Base-by-base conservation (phyloP, 2,329 filamentous ascomycete species). In the Fusarium praegraminearum region DNA sequence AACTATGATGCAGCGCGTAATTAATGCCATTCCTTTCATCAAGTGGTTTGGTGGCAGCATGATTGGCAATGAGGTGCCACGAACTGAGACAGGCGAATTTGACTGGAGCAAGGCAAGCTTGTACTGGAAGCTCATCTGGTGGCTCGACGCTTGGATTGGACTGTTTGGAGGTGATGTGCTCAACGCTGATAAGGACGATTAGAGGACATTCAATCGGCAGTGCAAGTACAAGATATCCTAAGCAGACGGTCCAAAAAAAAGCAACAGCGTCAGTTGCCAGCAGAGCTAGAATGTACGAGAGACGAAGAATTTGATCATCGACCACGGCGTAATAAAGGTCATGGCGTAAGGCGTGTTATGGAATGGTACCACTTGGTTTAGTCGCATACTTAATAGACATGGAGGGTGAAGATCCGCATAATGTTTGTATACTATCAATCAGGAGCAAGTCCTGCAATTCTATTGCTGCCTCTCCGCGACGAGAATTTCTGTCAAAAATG, bases 61-160 rank as follows among this genome's bases (percentile, higher is more conserved):
- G 78, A 94, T 95, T 74, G 92, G 92, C 8, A 89, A 89, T 75
- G 86, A 91, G 76, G 89, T 95, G 40, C 93, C 93, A 10, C 85
- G 91, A 43, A 90, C 86, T 55, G 91, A 93, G 55, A 83, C 86
- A 44, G 93, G 92, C 60, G 89, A 89, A 43, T 94, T 97, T 73
- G 94, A 98, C 78, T 92, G 90, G 83, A 87, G 87, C 43, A 82
- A 82, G 46, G 89, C 89, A 13, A 90, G 88, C 64, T 78, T 91
- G 65, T 91, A 91, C 80, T 91, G 89, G 89, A 88, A 87, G 78
- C 74, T 90, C 44, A 87, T 91, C 71, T 91, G 86, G 81, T 89
- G 84, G 81, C 80, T 91, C 26, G 89, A 90, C 73, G 80, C 82
- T 20, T 84, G 83, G 56, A 88, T 90, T 73, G 80, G 83, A 6